A percentile compares a stretch with the other conserved stretches of the same genome.
Conservation (phyloP, 306 rosid genomes). For the Dalbergia oliveri region DNA sequence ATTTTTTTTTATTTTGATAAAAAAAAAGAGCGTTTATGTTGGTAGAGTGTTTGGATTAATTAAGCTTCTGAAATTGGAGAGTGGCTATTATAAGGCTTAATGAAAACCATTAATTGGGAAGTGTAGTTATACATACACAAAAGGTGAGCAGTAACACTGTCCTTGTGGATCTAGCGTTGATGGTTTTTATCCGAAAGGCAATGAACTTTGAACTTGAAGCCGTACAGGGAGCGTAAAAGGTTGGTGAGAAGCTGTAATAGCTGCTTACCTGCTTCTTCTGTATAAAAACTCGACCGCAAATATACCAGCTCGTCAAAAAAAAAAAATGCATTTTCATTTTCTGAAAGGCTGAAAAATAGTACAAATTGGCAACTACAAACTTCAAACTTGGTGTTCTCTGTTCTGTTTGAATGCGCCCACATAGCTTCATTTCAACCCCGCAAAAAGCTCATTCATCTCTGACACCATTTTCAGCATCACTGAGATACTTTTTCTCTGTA, state of each 20-base stretch:
- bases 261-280: conserved; percentile 47
- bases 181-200: conserved; percentile 52
- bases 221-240: conserved; percentile 50
- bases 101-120: background rate
- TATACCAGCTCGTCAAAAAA: conserved; percentile 40
- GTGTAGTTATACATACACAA: background rate
- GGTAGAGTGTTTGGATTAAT: background rate
- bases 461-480: conserved; percentile 45
- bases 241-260: conserved; percentile 56
- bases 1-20: background rate
- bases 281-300: conserved; percentile 44
- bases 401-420: conserved; percentile 54
- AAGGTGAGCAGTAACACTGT: conserved; percentile 29
- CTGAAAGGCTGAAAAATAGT: conserved; percentile 50
- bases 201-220: conserved; percentile 8
- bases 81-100: background rate
- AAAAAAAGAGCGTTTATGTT: background rate
- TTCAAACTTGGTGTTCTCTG: conserved; percentile 43
- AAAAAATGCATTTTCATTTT: conserved; percentile 41
- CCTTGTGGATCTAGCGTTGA: conserved; percentile 16
- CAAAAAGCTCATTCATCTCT: conserved; percentile 51
- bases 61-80: conserved; percentile 6
- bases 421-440: conserved; percentile 53
- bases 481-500: conserved; percentile 24
- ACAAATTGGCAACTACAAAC: conserved; percentile 51